Conservation (phyloP, 352 stramenopile species). For the Aphanomyces invadans region DNA sequence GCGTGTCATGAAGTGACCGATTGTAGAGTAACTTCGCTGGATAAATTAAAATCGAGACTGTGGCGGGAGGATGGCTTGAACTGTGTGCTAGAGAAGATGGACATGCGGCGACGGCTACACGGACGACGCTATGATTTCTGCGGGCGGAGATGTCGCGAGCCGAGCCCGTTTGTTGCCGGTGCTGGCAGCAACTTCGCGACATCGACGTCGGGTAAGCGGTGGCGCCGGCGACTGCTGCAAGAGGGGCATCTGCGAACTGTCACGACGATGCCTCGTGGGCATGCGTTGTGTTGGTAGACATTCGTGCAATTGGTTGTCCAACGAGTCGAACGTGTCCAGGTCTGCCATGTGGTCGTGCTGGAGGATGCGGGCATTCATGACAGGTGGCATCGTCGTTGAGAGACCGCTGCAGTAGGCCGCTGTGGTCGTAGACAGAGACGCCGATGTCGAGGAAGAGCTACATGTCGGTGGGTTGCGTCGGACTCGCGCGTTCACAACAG, state of each 20-base stretch:
- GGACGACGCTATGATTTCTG: slow-evolving; percentile 15
- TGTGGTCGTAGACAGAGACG: neutral
- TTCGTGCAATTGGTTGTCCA: slow-evolving; percentile 10
- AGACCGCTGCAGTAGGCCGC: slow-evolving; percentile 27
- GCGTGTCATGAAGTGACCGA: neutral
- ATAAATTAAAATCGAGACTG: slow-evolving; percentile 26
- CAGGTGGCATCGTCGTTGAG: slow-evolving; percentile 39
- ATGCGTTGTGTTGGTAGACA: neutral
- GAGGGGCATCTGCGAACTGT: neutral
- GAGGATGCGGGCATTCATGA: slow-evolving; percentile 75
- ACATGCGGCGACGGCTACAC: neutral
- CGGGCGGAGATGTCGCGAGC: neutral
- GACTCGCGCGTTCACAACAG: slow-evolving; percentile 78
- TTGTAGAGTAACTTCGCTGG: neutral
- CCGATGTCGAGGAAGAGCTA: slow-evolving; percentile 32
- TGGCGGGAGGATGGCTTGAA: neutral
- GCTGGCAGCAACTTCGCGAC: slow-evolving; percentile 4
- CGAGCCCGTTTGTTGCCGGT: slow-evolving; percentile 19
- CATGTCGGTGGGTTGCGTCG: slow-evolving; percentile 26
- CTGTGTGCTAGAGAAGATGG: neutral
- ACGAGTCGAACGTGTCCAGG: slow-evolving; percentile 1
- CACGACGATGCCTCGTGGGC: neutral
- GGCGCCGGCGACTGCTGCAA: neutral
- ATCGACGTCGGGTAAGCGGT: slow-evolving; percentile 4
- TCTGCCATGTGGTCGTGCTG: slow-evolving; percentile 34